These are phyloP conservation scores for Setaria viridis DNA, from an alignment of 202 grass and related monocot species.

Conservation along the genomic window DNA sequence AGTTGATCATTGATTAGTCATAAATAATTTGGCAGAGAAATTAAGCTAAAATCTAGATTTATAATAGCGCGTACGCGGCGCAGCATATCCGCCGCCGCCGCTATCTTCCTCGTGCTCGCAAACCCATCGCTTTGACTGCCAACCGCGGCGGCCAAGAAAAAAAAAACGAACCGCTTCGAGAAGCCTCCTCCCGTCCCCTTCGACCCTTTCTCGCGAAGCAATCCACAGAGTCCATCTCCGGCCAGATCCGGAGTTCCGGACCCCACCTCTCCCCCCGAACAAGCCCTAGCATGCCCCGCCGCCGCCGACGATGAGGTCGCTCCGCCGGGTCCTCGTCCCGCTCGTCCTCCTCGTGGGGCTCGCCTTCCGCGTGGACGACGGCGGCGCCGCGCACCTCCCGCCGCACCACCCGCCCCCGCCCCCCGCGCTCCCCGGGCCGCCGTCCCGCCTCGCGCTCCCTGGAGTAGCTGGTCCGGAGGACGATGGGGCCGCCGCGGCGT, in stretches of 20 bases:
- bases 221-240: background rate
- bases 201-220: conserved; percentile 46
- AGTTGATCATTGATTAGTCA: no score
- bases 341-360: conserved; percentile 54
- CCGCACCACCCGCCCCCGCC: background rate
- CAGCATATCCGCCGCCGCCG: no score
- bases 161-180: conserved; percentile 17
- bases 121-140: conserved; percentile 21
- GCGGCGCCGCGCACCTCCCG: background rate
- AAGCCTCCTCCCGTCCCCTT: conserved; percentile 23
- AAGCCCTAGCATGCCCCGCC: conserved; percentile 48
- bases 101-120: background rate
- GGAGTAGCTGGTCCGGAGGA: background rate
- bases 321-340: conserved; percentile 49
- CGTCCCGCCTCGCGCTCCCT: conserved; percentile 42
- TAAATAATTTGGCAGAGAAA: no score
- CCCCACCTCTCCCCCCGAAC: background rate
- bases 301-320: conserved; percentile 32
- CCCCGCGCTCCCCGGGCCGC: background rate
- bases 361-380: conserved; percentile 46
- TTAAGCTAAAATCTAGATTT: no score
- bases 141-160: background rate
- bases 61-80: no score
- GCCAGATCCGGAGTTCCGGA: conserved; percentile 48
- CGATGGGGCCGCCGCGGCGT: background rate